Evolutionary conservation across 2,329 filamentous ascomycete species (phyloP).

Genomic region (Clarireedia sp.): DNA sequence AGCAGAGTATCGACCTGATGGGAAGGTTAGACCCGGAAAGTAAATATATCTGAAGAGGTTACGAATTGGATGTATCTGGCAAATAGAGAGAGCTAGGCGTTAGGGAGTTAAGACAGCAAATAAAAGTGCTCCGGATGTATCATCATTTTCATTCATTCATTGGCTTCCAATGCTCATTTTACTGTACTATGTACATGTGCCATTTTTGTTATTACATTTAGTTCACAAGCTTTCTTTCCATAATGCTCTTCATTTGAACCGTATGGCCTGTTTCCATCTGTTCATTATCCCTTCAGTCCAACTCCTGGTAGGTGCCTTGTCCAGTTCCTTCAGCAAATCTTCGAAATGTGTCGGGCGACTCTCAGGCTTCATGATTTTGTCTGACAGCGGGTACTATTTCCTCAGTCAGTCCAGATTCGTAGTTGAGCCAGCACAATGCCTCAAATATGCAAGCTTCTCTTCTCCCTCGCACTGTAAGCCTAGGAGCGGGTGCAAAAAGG

Average conservation of each 20-base stretch:
- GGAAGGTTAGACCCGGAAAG: slow-evolving; percentile 72
- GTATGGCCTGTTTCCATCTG: slow-evolving; percentile 50
- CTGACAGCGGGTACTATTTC: slow-evolving; percentile 39
- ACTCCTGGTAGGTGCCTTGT: slow-evolving; percentile 51
- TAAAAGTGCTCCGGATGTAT: neutral
- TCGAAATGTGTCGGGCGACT: slow-evolving; percentile 58
- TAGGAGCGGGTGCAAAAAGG: neutral
- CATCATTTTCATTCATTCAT: neutral
- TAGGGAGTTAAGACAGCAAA: neutral
- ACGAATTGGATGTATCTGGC: neutral
- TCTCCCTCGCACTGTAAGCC: neutral
- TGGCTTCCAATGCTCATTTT: neutral
- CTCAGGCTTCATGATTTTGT: slow-evolving; percentile 46
- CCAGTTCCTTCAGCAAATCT: slow-evolving; percentile 53
- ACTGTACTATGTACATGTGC: neutral
- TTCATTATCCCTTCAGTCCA: slow-evolving; percentile 46
- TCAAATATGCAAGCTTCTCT: neutral
- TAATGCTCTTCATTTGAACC: slow-evolving; percentile 38
- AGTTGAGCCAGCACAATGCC: too few species aligned
- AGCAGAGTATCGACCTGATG: slow-evolving; percentile 90
- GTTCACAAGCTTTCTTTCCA: neutral
- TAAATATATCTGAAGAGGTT: slow-evolving; percentile 52
- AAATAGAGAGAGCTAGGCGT: neutral
- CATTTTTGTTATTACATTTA: neutral
- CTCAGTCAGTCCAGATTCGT: neutral